Evolutionary conservation across 768 basidiomycete genomes (phyloP), one percentile per base, ranked within the genome.

Genomic region (Phaeolepiota aurea): DNA sequence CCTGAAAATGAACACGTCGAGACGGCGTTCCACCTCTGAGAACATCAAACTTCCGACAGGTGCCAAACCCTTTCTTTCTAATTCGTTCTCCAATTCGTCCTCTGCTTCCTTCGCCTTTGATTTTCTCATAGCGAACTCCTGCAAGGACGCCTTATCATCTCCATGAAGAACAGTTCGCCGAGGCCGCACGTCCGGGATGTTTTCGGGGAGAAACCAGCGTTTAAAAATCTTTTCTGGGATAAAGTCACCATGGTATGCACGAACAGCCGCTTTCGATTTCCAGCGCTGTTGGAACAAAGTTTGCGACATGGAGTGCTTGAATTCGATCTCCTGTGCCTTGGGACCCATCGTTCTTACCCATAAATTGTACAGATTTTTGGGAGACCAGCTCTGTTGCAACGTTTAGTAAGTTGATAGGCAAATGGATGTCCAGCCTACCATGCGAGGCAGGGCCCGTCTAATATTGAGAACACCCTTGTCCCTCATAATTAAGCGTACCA

Each of bases 41-140:
- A 93, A 87, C 87, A 98, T 93, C 74, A 99, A 75, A 57, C 87
- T 91, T 37, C 88, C 90, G 12, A 98, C 85, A 3, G 96, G 96
- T 13, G 91, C 83, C 50, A 87, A 72, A 1, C 77, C 82, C 49
- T 79, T 75, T 47, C 57, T 55, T 45, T 70, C 64, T 51, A 79
- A 75, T 47, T 77, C 71, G n/a, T n/a, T n/a, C n/a, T n/a, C n/a
- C 52, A 79, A 74, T 47, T 76, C 71, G 51, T 67, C 63, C 45
- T 71, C 68, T 37, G 68, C 64, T 41, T 63, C 65, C 44, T 68
- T 62, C 51, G 67, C 69, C 54, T 65, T 74, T 50, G 66, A 63
- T 42, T 73, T 64, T 49, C 84, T 68, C 41, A 64, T 59, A 2
- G 82, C 81, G 57, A 74, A 87, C 46, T 72, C 76, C 37, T 69